Evolutionary conservation across 2,329 filamentous ascomycete genomes (phyloP).

Genomic region (Ustilaginoidea virens): DNA sequence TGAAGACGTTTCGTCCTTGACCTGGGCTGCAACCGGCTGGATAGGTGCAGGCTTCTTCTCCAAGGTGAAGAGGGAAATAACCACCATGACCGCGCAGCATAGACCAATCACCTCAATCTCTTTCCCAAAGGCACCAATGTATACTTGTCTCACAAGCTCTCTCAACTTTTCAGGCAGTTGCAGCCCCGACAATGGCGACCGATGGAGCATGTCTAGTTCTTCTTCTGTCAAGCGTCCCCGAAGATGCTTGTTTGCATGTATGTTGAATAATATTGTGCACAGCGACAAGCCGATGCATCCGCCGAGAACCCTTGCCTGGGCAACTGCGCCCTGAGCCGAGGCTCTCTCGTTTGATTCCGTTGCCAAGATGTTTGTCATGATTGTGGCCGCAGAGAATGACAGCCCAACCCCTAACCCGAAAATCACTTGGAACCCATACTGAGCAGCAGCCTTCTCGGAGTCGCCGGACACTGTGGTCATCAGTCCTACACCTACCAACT

Average conservation of each 20-base stretch:
- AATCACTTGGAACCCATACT: conserved; percentile 40
- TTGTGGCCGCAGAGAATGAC: conserved; percentile 39
- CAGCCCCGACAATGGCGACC: conserved; percentile 24
- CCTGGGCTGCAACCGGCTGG: conserved; percentile 13
- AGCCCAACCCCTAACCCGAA: conserved; percentile 45
- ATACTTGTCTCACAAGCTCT: conserved; percentile 22
- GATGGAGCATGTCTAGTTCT: conserved; percentile 27
- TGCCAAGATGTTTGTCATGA: conserved; percentile 38
- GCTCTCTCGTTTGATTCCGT: conserved; percentile 33
- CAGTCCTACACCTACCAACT: conserved; percentile 35
- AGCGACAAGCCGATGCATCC: conserved; percentile 42
- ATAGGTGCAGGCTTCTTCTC: conserved; percentile 25
- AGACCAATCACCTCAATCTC: conserved; percentile 31
- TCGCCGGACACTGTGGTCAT: conserved; percentile 27
- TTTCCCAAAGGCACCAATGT: conserved; percentile 28
- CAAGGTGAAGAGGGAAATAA: conserved; percentile 27
- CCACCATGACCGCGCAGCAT: conserved; percentile 25
- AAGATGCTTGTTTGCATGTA: conserved; percentile 23
- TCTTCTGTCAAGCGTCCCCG: conserved; percentile 16
- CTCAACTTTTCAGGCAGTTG: conserved; percentile 18
- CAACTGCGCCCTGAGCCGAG: conserved; percentile 42
- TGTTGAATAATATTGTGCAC: conserved; percentile 43
- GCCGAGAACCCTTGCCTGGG: conserved; percentile 43
- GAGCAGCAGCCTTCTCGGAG: conserved; percentile 18
- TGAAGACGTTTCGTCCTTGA: conserved; percentile 14